These are phyloP conservation scores for Penicillium argentinense DNA, from an alignment of 495 filamentous ascomycete species.

Conservation along the genomic window DNA sequence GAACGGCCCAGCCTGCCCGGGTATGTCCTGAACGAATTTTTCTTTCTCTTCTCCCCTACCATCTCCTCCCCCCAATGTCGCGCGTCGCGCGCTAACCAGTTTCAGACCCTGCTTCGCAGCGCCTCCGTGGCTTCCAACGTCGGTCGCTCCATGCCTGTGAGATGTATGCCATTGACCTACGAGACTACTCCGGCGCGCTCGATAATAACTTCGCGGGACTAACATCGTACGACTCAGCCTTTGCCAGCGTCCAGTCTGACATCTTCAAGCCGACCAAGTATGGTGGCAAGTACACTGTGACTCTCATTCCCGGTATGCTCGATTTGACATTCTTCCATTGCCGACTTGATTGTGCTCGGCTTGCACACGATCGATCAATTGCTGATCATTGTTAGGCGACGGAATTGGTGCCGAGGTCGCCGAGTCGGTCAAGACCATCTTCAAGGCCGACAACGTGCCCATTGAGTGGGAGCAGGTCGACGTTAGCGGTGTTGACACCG, in stretches of 20 bases:
- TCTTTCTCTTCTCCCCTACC: slow-evolving; percentile 7
- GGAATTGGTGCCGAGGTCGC: slow-evolving; percentile 98
- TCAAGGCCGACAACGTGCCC: slow-evolving; percentile 98
- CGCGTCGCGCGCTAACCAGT: slow-evolving; percentile 13
- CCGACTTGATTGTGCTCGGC: not conserved
- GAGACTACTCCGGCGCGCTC: not conserved
- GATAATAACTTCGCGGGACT: slow-evolving; percentile 7
- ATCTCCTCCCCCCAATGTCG: slow-evolving; percentile 1
- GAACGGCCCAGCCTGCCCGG: slow-evolving; percentile 31
- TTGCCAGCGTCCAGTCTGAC: slow-evolving; percentile 80
- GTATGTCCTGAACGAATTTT: slow-evolving; percentile 13
- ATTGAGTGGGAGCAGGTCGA: slow-evolving; percentile 99
- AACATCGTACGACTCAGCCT: slow-evolving; percentile 34
- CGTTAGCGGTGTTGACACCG: slow-evolving; percentile 86
- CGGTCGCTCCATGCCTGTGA: slow-evolving; percentile 37
- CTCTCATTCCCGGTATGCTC: slow-evolving; percentile 81
- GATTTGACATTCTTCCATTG: slow-evolving; percentile 14
- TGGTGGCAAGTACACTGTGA: slow-evolving; percentile 98
- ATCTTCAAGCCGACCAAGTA: slow-evolving; percentile 99
- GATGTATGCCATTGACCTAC: slow-evolving; percentile 38
- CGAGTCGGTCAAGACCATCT: slow-evolving; percentile 96
- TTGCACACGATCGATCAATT: not conserved
- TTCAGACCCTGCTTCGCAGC: slow-evolving; percentile 44
- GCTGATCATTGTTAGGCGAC: slow-evolving; percentile 58
- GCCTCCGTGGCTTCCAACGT: slow-evolving; percentile 36